These are phyloP conservation scores for Rhododendron simsii DNA, from an alignment of 148 eudicot species.

Conservation along the genomic window DNA sequence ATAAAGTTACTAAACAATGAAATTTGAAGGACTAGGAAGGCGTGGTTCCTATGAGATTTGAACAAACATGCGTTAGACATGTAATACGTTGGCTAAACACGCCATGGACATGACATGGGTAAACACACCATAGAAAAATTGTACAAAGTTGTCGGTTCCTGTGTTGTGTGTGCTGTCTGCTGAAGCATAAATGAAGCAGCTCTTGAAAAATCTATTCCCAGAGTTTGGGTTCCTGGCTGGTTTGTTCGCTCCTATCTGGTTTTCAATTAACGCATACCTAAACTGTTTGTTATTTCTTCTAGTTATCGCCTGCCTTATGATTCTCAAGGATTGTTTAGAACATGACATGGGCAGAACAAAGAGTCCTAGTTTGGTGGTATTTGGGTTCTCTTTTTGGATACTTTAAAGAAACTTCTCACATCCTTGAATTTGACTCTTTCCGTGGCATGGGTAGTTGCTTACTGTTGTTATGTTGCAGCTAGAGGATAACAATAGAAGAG, in stretches of 20 bases:
- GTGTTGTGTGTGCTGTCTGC: background rate
- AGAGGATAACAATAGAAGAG: conserved; percentile 56
- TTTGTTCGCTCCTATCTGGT: background rate
- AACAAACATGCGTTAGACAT: background rate
- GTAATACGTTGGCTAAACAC: background rate
- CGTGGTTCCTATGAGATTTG: background rate
- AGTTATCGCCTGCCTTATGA: background rate
- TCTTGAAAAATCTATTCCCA: background rate
- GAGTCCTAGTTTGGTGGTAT: conserved; percentile 1
- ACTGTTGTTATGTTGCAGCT: conserved; percentile 47
- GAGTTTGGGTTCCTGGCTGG: background rate
- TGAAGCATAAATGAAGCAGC: background rate
- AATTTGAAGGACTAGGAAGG: background rate
- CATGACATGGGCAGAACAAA: background rate
- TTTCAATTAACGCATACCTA: background rate
- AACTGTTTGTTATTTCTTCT: background rate
- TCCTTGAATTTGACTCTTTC: conserved; percentile 1
- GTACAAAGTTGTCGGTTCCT: background rate
- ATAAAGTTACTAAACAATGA: background rate
- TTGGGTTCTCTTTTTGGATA: background rate
- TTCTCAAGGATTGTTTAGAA: background rate
- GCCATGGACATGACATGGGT: background rate
- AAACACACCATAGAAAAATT: background rate
- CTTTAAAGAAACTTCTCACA: background rate
- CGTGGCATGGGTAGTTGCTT: conserved; percentile 9